These are phyloP conservation scores for Botryobasidium botryosum DNA, from an alignment of 768 basidiomycete genomes.

Conservation along the genomic window DNA sequence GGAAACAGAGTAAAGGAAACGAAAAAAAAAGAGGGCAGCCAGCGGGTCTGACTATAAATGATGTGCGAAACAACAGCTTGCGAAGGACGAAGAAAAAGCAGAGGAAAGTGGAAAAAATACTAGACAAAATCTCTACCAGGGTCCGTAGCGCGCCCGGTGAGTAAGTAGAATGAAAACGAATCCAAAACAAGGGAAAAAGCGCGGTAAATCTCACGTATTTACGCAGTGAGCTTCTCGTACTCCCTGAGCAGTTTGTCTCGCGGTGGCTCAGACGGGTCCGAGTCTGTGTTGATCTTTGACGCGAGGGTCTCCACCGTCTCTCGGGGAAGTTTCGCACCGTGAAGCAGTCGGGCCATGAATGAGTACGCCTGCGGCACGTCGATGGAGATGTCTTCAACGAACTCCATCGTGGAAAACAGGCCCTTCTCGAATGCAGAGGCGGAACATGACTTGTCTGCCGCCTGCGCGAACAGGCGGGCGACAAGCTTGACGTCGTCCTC, in stretches of 20 bases:
- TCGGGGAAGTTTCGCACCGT: slow-evolving; percentile 36
- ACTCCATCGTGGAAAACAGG: slow-evolving; percentile 47
- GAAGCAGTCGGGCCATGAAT: slow-evolving; percentile 58
- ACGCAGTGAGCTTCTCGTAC: slow-evolving; percentile 10
- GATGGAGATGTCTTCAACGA: slow-evolving; percentile 75
- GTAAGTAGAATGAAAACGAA: slow-evolving; percentile 3
- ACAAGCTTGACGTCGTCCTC: slow-evolving; percentile 65
- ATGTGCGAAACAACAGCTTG: too few relatives aligned
- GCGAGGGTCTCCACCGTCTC: slow-evolving; percentile 31
- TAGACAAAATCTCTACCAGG: background rate
- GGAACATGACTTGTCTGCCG: slow-evolving; percentile 41
- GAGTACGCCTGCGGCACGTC: slow-evolving; percentile 79
- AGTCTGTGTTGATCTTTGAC: slow-evolving; percentile 21
- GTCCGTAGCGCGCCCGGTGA: too few relatives aligned
- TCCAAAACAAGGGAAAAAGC: too few relatives aligned
- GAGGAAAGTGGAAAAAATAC: slow-evolving; percentile 1
- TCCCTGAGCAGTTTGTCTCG: slow-evolving; percentile 21
- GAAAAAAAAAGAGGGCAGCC: too few relatives aligned
- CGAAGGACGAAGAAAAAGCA: background rate
- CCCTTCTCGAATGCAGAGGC: slow-evolving; percentile 55
- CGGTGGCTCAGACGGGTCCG: slow-evolving; percentile 21
- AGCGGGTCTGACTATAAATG: too few relatives aligned
- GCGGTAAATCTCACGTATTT: too few relatives aligned
- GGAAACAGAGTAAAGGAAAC: too few relatives aligned
- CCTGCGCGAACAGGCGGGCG: slow-evolving; percentile 51